Conservation (phyloP, 176 grass and related monocot genomes). For the Melocanna baccifera region DNA sequence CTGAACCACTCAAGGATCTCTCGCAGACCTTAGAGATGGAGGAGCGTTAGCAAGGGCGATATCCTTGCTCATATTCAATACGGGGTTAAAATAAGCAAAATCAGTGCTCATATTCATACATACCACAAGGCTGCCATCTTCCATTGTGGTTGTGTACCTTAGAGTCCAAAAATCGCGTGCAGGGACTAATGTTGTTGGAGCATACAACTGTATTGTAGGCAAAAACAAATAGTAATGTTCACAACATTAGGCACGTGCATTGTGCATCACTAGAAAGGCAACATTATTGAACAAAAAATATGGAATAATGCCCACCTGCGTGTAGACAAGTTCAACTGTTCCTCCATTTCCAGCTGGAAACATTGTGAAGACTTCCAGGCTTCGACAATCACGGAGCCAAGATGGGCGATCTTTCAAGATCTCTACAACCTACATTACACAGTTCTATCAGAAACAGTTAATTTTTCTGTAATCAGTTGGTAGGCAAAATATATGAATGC, state of each 20-base stretch:
- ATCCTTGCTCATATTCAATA: neutral
- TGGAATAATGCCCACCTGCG: constrained; percentile 52
- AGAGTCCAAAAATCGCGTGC: constrained; percentile 98
- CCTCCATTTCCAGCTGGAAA: constrained; percentile 96
- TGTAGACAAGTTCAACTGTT: constrained; percentile 85
- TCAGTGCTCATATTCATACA: constrained; percentile 24
- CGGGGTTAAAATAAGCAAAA: neutral
- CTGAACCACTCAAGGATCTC: constrained; percentile 90
- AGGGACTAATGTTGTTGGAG: constrained; percentile 94
- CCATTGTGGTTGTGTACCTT: constrained; percentile 76
- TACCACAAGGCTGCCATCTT: constrained; percentile 99
- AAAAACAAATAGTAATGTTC: neutral
- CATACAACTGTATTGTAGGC: constrained; percentile 72
- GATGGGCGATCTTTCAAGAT: constrained; percentile 88
- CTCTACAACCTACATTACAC: constrained; percentile 67
- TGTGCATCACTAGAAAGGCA: neutral
- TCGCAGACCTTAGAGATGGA: constrained; percentile 74
- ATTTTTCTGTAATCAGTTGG: neutral
- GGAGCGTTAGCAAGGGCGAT: neutral
- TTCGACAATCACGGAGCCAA: constrained; percentile 95
- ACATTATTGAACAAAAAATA: constrained; percentile 8
- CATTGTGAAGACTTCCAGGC: constrained; percentile 77
- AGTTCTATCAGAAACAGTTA: constrained; percentile 24
- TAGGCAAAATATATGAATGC: neutral
- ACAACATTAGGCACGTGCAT: neutral